Conservation (phyloP, 1,139 yeast genomes). For the Chernovozyma aurita region DNA sequence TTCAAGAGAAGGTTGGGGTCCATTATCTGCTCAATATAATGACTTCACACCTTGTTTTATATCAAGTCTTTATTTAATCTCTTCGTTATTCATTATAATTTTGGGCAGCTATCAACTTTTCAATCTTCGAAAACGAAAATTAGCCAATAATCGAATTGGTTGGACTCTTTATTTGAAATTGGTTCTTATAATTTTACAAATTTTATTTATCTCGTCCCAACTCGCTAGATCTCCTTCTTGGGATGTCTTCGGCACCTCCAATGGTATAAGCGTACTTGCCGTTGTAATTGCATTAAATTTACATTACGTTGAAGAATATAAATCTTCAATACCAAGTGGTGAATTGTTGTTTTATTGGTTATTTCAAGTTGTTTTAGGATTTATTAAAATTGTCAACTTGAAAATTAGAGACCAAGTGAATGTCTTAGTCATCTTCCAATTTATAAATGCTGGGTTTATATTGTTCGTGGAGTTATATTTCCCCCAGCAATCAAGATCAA, state of each 20-base stretch:
- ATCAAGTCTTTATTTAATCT: slow-evolving; percentile 54
- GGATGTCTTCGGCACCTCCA: slow-evolving; percentile 44
- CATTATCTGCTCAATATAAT: slow-evolving; percentile 51
- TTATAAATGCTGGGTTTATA: slow-evolving; percentile 43
- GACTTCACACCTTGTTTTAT: slow-evolving; percentile 82
- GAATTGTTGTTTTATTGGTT: slow-evolving; percentile 76
- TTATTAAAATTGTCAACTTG: slow-evolving; percentile 39
- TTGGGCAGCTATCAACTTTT: slow-evolving; percentile 48
- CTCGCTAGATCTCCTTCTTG: slow-evolving; percentile 18
- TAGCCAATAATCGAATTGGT: slow-evolving; percentile 28
- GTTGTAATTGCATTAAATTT: slow-evolving; percentile 49
- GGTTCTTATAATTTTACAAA: slow-evolving; percentile 36
- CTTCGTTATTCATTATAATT: slow-evolving; percentile 50
- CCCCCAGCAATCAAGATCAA: slow-evolving; percentile 35
- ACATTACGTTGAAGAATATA: slow-evolving; percentile 70
- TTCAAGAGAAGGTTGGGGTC: slow-evolving; percentile 69
- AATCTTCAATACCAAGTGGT: slow-evolving; percentile 63
- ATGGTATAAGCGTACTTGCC: slow-evolving; percentile 34
- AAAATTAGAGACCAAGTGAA: slow-evolving; percentile 41
- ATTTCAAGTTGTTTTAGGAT: slow-evolving; percentile 41
- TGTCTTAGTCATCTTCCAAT: slow-evolving; percentile 33
- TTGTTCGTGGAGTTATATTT: slow-evolving; percentile 50
- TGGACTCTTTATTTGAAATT: slow-evolving; percentile 44
- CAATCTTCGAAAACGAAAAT: slow-evolving; percentile 28
- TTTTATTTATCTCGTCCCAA: slow-evolving; percentile 26